Percentiles rank a stretch among this genome's conserved stretches.
Evolutionary conservation across 345 rosid genomes (phyloP).

Genomic region (Ricinus communis): DNA sequence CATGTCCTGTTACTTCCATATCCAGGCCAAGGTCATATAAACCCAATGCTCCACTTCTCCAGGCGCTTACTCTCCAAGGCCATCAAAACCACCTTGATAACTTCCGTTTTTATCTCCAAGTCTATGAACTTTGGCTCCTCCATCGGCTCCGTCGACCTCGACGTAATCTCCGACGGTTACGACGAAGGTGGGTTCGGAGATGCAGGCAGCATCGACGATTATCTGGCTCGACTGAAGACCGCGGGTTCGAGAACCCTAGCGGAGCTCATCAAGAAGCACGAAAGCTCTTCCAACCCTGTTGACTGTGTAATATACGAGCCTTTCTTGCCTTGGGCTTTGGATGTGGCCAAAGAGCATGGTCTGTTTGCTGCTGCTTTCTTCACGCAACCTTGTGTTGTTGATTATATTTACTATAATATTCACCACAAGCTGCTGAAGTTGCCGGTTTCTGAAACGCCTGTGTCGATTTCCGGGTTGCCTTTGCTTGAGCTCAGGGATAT

Average conservation of each 20-base stretch:
- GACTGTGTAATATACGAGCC: slow-evolving; percentile 61
- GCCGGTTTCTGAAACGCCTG: slow-evolving; percentile 39
- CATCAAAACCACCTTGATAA: slow-evolving; percentile 8
- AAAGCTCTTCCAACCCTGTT: slow-evolving; percentile 33
- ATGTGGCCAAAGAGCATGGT: slow-evolving; percentile 57
- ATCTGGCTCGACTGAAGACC: slow-evolving; percentile 24
- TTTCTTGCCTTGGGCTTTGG: slow-evolving; percentile 62
- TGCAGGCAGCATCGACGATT: not conserved
- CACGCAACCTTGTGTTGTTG: slow-evolving; percentile 61
- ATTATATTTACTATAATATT: slow-evolving; percentile 52
- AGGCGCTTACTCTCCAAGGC: slow-evolving; percentile 26
- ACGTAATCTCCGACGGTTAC: slow-evolving; percentile 22
- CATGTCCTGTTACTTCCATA: slow-evolving; percentile 24
- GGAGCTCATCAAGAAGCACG: slow-evolving; percentile 43
- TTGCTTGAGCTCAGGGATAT: slow-evolving; percentile 14
- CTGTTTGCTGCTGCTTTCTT: slow-evolving; percentile 57
- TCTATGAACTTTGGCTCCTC: slow-evolving; percentile 18
- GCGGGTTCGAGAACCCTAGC: slow-evolving; percentile 49
- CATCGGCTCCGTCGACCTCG: slow-evolving; percentile 14
- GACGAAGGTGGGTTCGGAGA: slow-evolving; percentile 13
- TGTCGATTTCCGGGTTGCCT: slow-evolving; percentile 26
- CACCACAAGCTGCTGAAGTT: slow-evolving; percentile 37
- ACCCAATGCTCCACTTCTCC: slow-evolving; percentile 28
- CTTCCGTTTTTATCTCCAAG: slow-evolving; percentile 21
- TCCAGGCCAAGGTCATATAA: slow-evolving; percentile 25